A percentile compares a stretch with the other conserved stretches of the same genome.
Evolutionary conservation across 2,329 filamentous ascomycete species (phyloP).

Genomic region (Ascosphaera aggregata): DNA sequence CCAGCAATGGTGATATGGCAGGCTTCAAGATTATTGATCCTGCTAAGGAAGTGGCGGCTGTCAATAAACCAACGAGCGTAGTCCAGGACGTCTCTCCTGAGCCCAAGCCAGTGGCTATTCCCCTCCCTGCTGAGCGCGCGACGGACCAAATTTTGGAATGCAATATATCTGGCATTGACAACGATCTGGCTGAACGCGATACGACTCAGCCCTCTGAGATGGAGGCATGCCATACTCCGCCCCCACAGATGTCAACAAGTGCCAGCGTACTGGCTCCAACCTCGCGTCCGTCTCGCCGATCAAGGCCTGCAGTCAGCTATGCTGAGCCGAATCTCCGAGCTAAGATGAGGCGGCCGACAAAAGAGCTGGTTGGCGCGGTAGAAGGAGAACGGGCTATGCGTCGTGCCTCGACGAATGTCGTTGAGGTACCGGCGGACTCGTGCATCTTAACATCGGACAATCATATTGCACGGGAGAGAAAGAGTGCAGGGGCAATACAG

Average conservation of each 20-base stretch:
- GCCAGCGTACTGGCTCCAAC: constrained; percentile 19
- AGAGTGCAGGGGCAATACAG: no score
- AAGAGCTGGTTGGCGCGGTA: constrained; percentile 53
- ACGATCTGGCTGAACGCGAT: neutral
- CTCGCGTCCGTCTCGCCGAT: constrained; percentile 41
- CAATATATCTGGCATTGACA: no score
- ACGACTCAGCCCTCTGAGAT: neutral
- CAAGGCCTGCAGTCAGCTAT: constrained; percentile 49
- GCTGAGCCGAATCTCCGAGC: constrained; percentile 59
- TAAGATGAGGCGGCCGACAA: constrained; percentile 65
- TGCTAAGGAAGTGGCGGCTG: no score
- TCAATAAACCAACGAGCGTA: no score
- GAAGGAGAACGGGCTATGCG: constrained; percentile 28
- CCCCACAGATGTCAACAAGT: constrained; percentile 7
- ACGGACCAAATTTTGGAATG: no score
- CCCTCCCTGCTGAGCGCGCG: no score
- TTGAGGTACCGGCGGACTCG: neutral
- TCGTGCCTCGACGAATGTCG: constrained; percentile 16
- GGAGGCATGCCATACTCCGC: constrained; percentile 7
- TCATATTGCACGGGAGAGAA: no score
- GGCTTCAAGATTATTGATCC: no score
- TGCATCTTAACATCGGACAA: no score
- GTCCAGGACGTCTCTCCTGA: no score
- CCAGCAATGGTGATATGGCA: no score
- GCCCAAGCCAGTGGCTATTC: no score